A percentile compares a stretch with the other conserved stretches of the same genome.
Conservation (phyloP, 2,329 filamentous ascomycete species). For the Metarhizium robertsii region DNA sequence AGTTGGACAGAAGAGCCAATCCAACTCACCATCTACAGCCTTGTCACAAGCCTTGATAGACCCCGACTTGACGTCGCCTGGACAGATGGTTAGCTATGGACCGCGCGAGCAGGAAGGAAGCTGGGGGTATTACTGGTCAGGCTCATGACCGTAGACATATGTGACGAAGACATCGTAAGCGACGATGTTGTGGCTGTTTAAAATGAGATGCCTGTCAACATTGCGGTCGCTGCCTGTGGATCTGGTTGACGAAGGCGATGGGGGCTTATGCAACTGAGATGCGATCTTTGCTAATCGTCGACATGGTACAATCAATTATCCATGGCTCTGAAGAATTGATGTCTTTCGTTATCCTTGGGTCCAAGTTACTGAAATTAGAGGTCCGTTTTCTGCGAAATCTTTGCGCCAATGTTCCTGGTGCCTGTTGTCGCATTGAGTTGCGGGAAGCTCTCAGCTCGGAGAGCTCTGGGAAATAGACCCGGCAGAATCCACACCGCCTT, state of each 20-base stretch:
- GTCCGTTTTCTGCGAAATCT: neutral
- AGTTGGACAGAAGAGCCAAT: neutral
- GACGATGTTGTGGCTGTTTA: neutral
- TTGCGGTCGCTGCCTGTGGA: neutral
- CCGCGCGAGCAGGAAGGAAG: neutral
- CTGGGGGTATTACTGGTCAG: conserved; percentile 19
- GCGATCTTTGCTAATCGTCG: neutral
- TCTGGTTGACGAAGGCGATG: neutral
- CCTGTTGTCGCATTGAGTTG: neutral
- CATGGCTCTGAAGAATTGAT: neutral
- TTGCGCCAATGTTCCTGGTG: neutral
- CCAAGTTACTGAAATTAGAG: neutral
- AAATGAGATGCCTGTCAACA: neutral
- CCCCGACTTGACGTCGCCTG: conserved; percentile 25
- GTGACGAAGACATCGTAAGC: conserved; percentile 20
- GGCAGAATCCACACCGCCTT: conserved; percentile 28
- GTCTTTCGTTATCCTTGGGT: neutral
- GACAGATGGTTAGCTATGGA: conserved; percentile 7
- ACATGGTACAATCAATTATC: neutral
- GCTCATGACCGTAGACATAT: conserved; percentile 24
- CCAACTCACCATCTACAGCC: conserved; percentile 29
- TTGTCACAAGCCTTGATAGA: conserved; percentile 28
- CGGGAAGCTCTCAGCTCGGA: neutral
- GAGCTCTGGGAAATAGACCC: conserved; percentile 7
- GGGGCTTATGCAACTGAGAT: neutral